Evolutionary conservation across 257 asterid genomes (phyloP).

Genomic region (Nicotiana noctiflora): DNA sequence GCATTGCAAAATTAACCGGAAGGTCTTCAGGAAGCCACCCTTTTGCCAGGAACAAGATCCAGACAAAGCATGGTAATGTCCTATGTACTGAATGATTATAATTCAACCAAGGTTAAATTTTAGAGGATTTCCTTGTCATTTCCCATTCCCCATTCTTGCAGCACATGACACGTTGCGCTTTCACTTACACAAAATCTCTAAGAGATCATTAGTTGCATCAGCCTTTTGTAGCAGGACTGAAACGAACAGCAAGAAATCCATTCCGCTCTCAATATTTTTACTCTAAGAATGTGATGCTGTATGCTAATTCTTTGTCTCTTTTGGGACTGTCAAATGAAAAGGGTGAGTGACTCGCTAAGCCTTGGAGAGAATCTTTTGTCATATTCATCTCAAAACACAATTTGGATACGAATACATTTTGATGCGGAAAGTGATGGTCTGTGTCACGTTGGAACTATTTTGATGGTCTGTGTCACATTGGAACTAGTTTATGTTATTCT

Average conservation of each 20-base stretch:
- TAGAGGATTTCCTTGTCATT: not conserved
- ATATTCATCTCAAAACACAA: no score
- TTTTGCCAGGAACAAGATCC: conserved; percentile 66
- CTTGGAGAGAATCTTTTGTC: no score
- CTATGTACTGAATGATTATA: not conserved
- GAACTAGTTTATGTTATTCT: not conserved
- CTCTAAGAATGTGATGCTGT: no score
- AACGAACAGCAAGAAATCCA: no score
- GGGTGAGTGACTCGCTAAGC: no score
- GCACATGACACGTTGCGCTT: not conserved
- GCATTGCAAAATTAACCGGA: conserved; percentile 60
- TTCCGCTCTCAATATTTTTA: no score
- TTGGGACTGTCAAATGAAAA: no score
- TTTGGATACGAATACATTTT: no score
- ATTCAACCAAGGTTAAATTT: not conserved
- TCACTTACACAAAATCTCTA: not conserved
- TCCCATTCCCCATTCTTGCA: not conserved
- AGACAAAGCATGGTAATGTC: conserved; percentile 68
- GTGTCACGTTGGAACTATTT: not conserved
- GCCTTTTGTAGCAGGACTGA: not conserved
- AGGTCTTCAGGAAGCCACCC: conserved; percentile 52
- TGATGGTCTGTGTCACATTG: no score
- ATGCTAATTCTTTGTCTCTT: no score
- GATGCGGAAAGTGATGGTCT: no score
- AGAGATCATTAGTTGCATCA: not conserved